Base-by-base conservation (phyloP, 257 asterid genomes). In the Gynochthodes officinalis region DNA sequence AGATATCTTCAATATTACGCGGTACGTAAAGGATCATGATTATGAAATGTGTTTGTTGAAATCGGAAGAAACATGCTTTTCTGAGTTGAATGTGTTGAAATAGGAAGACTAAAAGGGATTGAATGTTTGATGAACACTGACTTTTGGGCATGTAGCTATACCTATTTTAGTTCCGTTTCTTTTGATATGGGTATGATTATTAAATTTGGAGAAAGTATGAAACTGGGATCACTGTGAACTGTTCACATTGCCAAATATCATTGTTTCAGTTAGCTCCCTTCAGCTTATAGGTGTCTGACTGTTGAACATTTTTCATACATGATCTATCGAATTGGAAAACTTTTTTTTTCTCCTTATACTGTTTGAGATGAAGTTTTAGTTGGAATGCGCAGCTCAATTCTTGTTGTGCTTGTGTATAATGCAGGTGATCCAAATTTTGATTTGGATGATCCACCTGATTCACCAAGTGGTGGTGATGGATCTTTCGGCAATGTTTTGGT, bases 401-500 rank as follows among this genome's bases (percentile, higher is more conserved):
- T 73, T 76, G 54, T 73, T 76, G 54, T 79, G 70, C 67, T 73
- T 71, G 68, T 54, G 67, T 61, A 66, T 68, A 71, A 75, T 82
- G 81, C 89, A 89, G 96, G 77, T 84, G 82, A 77, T 82, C 62
- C 77, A 70, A 80, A 80, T 79, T 74, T 70, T 58, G 79, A 80
- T 72, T 86, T 86, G 85, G 84, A 67, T 25, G 83, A 79, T 43
- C 59, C 74, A 27, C 5, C 43, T 16, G 76, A 71, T 35, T 28
- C 76, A 67, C 82, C 63, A 13, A 44, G 37, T 33, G 71, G 35
- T 63, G 71, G 67, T 25, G 33, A 43, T 16, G 55, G 61, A 33
- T 12, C 23, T 27, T 12, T 33, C 33, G 78, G 64, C 72, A 73
- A 21, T 33, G 72, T 76, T 63, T 40, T 86, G 76, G 57, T 73